Evolutionary conservation across 148 eudicot species (phyloP).

Genomic region (Camellia sinensis): DNA sequence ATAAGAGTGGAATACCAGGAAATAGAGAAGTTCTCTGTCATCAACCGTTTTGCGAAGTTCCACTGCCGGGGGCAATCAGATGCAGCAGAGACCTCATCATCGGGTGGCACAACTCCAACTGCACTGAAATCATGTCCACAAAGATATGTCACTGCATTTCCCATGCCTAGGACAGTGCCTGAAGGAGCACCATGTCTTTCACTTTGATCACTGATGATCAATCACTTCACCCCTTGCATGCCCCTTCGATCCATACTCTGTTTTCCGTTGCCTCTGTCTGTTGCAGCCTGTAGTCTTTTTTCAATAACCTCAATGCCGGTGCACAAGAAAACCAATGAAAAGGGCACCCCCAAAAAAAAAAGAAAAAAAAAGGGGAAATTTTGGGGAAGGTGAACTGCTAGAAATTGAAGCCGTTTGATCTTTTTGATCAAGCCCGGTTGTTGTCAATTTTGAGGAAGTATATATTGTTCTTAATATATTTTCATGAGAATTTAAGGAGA

Average conservation of each 20-base stretch:
- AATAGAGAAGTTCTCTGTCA: conserved; percentile 49
- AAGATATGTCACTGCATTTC: conserved; percentile 41
- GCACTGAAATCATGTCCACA: conserved; percentile 26
- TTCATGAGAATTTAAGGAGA: conserved; percentile 14
- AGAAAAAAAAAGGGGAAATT: background rate
- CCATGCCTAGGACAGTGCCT: conserved; percentile 45
- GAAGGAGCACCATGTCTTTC: conserved; percentile 46
- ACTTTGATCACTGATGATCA: conserved; percentile 33
- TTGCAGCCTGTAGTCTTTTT: background rate
- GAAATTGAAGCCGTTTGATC: conserved; percentile 13
- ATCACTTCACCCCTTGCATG: background rate
- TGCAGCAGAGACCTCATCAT: conserved; percentile 28
- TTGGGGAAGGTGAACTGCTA: background rate
- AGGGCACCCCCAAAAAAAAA: background rate
- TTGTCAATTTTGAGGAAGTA: conserved; percentile 18
- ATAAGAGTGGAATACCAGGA: conserved; percentile 42
- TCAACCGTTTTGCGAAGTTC: conserved; percentile 59
- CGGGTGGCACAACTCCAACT: conserved; percentile 22
- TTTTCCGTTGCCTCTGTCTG: background rate
- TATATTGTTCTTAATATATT: conserved; percentile 19
- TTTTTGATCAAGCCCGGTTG: conserved; percentile 16
- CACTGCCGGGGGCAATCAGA: conserved; percentile 31
- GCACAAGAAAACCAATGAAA: background rate
- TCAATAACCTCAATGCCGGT: too few species aligned
- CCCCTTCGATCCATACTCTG: background rate